Conservation (phyloP, 345 rosid genomes). For the Populus simonii region DNA sequence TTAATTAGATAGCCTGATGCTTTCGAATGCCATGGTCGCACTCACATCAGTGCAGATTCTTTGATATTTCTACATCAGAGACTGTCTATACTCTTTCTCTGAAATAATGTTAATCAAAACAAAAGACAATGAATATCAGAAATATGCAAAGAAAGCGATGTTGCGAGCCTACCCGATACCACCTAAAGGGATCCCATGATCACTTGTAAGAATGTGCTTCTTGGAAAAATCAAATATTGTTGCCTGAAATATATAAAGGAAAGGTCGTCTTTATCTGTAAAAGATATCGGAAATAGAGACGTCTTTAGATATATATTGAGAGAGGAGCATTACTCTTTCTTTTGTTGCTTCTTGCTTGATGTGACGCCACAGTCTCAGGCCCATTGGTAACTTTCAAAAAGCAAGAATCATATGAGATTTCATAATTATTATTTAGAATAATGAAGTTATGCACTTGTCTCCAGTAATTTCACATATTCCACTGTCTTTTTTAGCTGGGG, state of each 20-base stretch:
- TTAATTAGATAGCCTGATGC: background rate
- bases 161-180: conserved; percentile 61
- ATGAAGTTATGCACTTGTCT: too few relatives aligned
- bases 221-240: conserved; percentile 49
- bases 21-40: background rate
- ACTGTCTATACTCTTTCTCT: too few relatives aligned
- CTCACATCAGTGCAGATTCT: too few relatives aligned
- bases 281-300: background rate
- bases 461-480: too few relatives aligned
- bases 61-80: too few relatives aligned
- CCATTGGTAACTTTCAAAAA: conserved; percentile 52
- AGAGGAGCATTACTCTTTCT: conserved; percentile 50
- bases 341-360: conserved; percentile 50
- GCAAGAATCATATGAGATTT: background rate
- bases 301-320: background rate
- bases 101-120: too few relatives aligned
- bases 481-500: too few relatives aligned
- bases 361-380: conserved; percentile 53
- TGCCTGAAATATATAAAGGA: conserved; percentile 32
- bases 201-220: conserved; percentile 48
- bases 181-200: conserved; percentile 71
- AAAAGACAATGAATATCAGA: too few relatives aligned
- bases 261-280: background rate
- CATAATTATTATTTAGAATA: background rate
- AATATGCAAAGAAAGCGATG: too few relatives aligned